phyloP scores from a whole-genome alignment of 2,329 filamentous ascomycete species.

The Claviceps quebecensis region DNA sequence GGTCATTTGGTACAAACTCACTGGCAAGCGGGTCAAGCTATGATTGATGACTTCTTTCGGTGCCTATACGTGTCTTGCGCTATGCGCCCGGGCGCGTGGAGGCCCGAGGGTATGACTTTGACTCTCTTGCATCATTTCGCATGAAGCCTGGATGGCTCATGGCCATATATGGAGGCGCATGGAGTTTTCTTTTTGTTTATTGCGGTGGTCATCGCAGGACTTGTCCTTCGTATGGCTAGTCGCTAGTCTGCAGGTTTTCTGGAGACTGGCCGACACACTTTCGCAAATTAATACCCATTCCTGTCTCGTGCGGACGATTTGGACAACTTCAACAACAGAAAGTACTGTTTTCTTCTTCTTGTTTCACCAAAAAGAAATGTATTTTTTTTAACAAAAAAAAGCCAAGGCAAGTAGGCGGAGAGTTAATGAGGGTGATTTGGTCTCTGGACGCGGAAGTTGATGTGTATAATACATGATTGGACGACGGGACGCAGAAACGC shows the following conservation, averaged over 20 bases:
- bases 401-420: background rate
- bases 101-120: too few species aligned
- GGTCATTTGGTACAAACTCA: conserved; percentile 48
- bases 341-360: too few species aligned
- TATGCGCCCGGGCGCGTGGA: too few species aligned
- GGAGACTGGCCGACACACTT: background rate
- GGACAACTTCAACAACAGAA: background rate
- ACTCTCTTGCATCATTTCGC: background rate
- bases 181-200: background rate
- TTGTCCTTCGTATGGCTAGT: background rate
- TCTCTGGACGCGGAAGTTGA: too few species aligned
- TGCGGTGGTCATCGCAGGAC: background rate
- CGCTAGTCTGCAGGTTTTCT: background rate
- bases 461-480: background rate
- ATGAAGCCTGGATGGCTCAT: background rate
- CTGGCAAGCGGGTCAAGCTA: conserved; percentile 45
- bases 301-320: background rate
- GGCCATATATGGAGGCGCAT: background rate
- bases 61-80: too few species aligned
- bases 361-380: background rate
- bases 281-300: conserved; percentile 1
- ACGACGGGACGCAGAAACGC: background rate
- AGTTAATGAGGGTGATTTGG: too few species aligned
- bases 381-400: too few species aligned
- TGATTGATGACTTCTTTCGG: conserved; percentile 12